These are phyloP conservation scores for Malus hybrid DNA, from an alignment of 331 rosid genomes.

Conservation along the genomic window DNA sequence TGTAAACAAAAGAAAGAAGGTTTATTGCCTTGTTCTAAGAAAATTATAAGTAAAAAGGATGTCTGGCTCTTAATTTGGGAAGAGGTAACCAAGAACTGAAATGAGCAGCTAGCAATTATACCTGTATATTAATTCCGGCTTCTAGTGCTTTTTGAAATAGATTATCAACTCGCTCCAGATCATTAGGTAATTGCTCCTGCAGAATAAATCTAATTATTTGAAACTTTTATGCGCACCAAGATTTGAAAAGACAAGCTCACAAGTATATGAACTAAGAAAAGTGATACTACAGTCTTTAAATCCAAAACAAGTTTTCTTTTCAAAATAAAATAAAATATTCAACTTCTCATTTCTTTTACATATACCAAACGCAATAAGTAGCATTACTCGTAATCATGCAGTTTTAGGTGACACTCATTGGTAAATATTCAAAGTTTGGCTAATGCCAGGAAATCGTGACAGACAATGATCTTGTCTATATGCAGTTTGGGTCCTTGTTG, in stretches of 20 bases:
- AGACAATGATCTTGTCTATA: not conserved
- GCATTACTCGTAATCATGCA: not conserved
- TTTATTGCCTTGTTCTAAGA: slow-evolving; percentile 18
- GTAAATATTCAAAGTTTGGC: not conserved
- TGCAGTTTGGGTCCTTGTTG: not conserved
- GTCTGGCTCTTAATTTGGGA: not conserved
- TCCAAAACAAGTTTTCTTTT: not conserved
- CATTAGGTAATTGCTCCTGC: slow-evolving; percentile 86
- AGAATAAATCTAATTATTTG: slow-evolving; percentile 11
- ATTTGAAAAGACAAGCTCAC: not conserved
- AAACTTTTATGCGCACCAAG: slow-evolving; percentile 4
- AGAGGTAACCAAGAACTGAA: slow-evolving; percentile 5
- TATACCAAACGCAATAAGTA: not conserved
- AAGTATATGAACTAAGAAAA: not conserved
- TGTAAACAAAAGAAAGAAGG: slow-evolving; percentile 36
- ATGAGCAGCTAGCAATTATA: slow-evolving; percentile 9
- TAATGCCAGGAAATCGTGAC: not conserved
- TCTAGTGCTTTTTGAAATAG: slow-evolving; percentile 69
- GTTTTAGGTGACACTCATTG: not conserved
- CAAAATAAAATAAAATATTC: not conserved
- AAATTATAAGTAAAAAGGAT: slow-evolving; percentile 6
- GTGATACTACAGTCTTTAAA: not conserved
- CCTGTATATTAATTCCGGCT: slow-evolving; percentile 80
- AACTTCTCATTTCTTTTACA: not conserved
- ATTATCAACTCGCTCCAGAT: slow-evolving; percentile 64